A percentile compares a stretch with the other conserved stretches of the same genome.
Evolutionary conservation across 2,329 filamentous ascomycete species (phyloP).

Genomic region (Diaporthe vaccinii): DNA sequence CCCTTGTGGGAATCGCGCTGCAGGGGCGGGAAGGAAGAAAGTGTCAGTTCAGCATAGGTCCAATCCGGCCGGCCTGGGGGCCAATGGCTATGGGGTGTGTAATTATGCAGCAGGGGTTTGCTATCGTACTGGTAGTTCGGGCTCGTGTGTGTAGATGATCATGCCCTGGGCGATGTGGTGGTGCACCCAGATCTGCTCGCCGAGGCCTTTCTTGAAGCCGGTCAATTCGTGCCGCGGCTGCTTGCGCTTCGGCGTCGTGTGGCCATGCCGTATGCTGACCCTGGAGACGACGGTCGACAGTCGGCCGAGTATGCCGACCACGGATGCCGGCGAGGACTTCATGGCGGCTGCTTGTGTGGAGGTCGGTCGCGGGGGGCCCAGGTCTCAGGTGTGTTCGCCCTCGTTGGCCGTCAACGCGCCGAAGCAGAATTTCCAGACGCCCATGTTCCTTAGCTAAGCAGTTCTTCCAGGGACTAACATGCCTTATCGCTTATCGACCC

Average conservation of each 20-base stretch:
- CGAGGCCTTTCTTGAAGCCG: conserved; percentile 57
- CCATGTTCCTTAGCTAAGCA: conserved; percentile 37
- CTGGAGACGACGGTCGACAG: conserved; percentile 57
- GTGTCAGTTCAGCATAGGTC: neutral
- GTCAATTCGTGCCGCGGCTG: conserved; percentile 45
- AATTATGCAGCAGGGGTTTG: neutral
- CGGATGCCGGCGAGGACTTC: conserved; percentile 52
- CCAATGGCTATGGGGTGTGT: neutral
- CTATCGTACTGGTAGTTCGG: conserved; percentile 43
- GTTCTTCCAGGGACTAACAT: neutral
- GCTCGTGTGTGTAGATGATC: conserved; percentile 65
- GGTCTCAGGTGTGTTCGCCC: conserved; percentile 39
- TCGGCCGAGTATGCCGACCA: conserved; percentile 46
- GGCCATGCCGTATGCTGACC: conserved; percentile 57
- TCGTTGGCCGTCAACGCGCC: conserved; percentile 39
- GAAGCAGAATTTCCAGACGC: conserved; percentile 37
- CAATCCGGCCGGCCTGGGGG: neutral
- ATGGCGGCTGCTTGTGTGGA: conserved; percentile 51
- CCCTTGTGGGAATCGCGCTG: conserved; percentile 38
- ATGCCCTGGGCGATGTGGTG: conserved; percentile 64
- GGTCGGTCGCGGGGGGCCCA: conserved; percentile 45
- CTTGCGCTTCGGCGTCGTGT: conserved; percentile 38
- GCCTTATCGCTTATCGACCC: conserved; percentile 16
- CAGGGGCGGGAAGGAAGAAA: neutral
- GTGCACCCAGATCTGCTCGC: conserved; percentile 71